A percentile compares a stretch with the other conserved stretches of the same genome.
Evolutionary conservation across 495 filamentous ascomycete species (phyloP).

Genomic region (Letharia lupina): DNA sequence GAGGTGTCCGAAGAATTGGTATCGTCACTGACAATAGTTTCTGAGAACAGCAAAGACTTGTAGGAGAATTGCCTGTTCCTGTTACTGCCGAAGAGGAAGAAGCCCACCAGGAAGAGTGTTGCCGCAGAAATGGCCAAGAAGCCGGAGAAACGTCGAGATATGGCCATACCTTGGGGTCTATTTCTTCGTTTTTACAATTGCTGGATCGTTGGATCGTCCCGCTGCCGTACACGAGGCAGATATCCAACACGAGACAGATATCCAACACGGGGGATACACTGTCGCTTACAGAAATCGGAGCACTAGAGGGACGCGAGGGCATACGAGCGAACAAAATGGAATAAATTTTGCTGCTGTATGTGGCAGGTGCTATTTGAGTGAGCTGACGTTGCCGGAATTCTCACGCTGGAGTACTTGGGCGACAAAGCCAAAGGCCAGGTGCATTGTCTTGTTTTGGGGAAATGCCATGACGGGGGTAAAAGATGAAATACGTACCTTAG

Average conservation of each 20-base stretch:
- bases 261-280: not conserved
- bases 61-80: slow-evolving; percentile 3
- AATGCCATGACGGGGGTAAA: no score
- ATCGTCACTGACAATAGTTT: not conserved
- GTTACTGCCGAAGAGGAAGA: slow-evolving; percentile 1
- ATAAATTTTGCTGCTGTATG: not conserved
- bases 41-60: slow-evolving; percentile 2
- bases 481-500: not conserved
- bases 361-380: not conserved
- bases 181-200: not conserved
- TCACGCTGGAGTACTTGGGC: not conserved
- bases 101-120: not conserved
- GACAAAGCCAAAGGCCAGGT: not conserved
- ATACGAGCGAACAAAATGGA: not conserved
- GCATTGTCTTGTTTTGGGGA: no score
- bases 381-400: no score
- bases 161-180: not conserved
- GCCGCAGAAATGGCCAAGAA: not conserved
- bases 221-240: no score
- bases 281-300: no score
- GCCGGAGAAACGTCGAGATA: not conserved
- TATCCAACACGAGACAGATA: not conserved
- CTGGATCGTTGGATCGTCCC: not conserved
- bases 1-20: not conserved
- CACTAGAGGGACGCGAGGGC: not conserved